Base-by-base conservation (phyloP, 441 rosid genomes). In the Kokia cookei region DNA sequence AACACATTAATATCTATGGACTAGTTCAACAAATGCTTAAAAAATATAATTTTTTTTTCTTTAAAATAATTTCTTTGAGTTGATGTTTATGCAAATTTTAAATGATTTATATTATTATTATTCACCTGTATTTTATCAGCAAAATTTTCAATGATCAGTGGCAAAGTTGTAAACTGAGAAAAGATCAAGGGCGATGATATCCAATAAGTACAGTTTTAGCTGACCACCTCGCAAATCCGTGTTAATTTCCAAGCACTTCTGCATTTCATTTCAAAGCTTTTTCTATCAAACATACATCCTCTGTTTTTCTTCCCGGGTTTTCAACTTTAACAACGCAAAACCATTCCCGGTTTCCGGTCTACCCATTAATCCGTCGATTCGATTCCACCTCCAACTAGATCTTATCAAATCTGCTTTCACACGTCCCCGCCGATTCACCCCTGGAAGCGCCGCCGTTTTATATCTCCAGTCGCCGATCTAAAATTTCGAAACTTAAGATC, bases 271-370 rank as follows among this genome's bases (percentile, higher is more conserved):
- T 32, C 37, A 32, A 32, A 37, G 53, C 54, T 24, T 64, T 32
- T 59, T 45, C 13, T 12, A 17, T 22, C 2, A 12, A 8, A 29
- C 3, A 7, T 14, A 26, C 53, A 7, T 4, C 10, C 27, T 54
- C 8, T 59, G 15, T 29, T 67, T 61, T 72, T n/a, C 69, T 50
- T 42, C 77, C 71, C 72, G 73, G 70, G 45, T 63, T 64, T 53
- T 45, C 68, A 64, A 50, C 76, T 64, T 40, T 50, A 2, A 29
- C 22, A 50, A n/a, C 64, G 45, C n/a, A 54, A 69, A 68, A 12
- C 69, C 57, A 55, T 14, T 71, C n/a, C 50, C 48, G 6, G 59
- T 63, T 42, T 40, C 29, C 50, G 59, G 55, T 51, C 35, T 43
- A 47, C 64, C 11, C 42, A 14, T 4, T 54, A 22, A 15, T 50